Evolutionary conservation across 2,329 filamentous ascomycete species (phyloP), one percentile per base, ranked within the genome.

Genomic region (Trichoderma harzianum): DNA sequence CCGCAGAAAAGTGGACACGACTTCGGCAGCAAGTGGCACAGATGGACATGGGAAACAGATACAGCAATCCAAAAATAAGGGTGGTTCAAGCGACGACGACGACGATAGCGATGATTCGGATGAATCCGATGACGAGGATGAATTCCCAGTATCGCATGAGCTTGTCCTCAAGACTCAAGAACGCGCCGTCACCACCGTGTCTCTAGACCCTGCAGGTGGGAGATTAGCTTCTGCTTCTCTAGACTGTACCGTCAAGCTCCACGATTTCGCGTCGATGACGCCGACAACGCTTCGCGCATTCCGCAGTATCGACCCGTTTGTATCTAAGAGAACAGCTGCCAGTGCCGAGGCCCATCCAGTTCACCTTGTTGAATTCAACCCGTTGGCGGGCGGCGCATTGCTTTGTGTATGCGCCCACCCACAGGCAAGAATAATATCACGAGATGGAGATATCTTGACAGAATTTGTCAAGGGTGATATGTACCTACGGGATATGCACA

Each of bases 401-500:
- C 88, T 99, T 39, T 97, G 96, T 76, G 86, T 98, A 58, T 92
- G 94, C 8, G 94, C 95, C 7, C 93, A 95, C 53, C 91, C 95
- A 2, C 95, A 98, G 80, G 93, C 95, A 14, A 95, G 94, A 80
- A 90, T 99, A 28, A 87, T 98, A 80, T 93, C 90, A 76, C 90
- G 96, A 77, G 95, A 99, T 83, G 96, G 96, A 51, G 93, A 97
- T 58, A 87, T 92, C 8, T 77, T 97, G 63, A 91, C 92, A 1
- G 94, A 98, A 78, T 98, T 97, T 75, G 92, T 94, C 76, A 99
- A 99, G 83, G 96, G 96, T 60, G 96, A 99, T 80, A 98, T 98
- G 95, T 99, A 99, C 78, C 84, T 99, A 75, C 89, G 95, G 69
- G 96, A 99, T 80, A 97, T 98, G 92, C 90, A 98, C 82, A 95